phyloP scores from a whole-genome alignment of 768 basidiomycete genomes.

The Amylocystis lapponica region DNA sequence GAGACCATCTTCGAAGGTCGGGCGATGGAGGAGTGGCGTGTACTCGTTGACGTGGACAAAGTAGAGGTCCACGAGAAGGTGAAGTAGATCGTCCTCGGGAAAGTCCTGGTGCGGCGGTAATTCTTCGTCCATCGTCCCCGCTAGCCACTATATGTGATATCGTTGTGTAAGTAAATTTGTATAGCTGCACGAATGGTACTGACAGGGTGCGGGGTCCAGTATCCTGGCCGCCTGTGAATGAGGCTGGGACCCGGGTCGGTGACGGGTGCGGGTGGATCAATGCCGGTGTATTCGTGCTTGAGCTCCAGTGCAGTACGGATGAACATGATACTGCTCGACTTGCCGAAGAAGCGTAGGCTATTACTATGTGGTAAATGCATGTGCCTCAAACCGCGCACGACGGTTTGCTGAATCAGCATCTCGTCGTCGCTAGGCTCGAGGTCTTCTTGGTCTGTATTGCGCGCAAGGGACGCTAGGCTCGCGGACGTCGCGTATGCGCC shows the following conservation, averaged over 20 bases:
- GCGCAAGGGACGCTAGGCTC: constrained; percentile 1
- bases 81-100: constrained; percentile 32
- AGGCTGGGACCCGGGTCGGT: no score
- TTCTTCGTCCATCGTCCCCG: constrained; percentile 19
- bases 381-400: constrained; percentile 25
- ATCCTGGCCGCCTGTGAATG: constrained; percentile 37
- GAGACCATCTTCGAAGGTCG: constrained; percentile 36
- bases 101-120: constrained; percentile 19
- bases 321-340: constrained; percentile 37
- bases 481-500: constrained; percentile 1
- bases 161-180: neutral
- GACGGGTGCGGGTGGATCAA: constrained; percentile 6
- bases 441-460: constrained; percentile 19
- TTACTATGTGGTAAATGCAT: constrained; percentile 24
- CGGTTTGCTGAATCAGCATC: constrained; percentile 16
- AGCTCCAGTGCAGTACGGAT: constrained; percentile 37
- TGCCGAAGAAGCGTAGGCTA: constrained; percentile 34
- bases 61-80: constrained; percentile 40
- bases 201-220: constrained; percentile 45
- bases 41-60: constrained; percentile 38
- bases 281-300: constrained; percentile 32
- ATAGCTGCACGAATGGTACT: constrained; percentile 12
- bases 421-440: constrained; percentile 26
- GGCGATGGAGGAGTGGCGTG: constrained; percentile 44
- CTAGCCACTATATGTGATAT: constrained; percentile 18